Base-by-base conservation (phyloP, 441 rosid genomes). In the Eruca vesicaria region DNA sequence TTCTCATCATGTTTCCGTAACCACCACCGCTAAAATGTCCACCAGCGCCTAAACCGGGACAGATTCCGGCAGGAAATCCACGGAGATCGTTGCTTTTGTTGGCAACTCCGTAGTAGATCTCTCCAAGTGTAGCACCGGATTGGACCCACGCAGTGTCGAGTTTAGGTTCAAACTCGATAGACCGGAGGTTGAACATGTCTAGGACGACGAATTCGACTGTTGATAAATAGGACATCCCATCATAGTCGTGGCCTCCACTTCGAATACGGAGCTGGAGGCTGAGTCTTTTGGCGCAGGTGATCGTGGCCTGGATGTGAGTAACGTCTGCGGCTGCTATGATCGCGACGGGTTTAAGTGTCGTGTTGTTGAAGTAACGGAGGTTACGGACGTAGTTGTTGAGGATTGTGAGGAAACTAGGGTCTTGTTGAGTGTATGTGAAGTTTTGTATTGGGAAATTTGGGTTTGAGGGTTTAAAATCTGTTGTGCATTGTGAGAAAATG, bases 221-320 rank as follows among this genome's bases (percentile, higher is more conserved):
- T 21, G 91, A 87, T 9, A 59, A 73, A 41, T 81, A 85, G 0
- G 89, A 87, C 7, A 86, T 79, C 23, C 87, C 90, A 68, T 84
- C 90, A 6, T 60, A 88, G 66, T 86, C 91, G 21, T 88, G 90
- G 21, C 90, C 92, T 0, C 89, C 87, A 2, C 92, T 86, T 38
- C 90, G 78, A 56, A 81, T 77, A 36, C 88, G 77, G 33, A 88
- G 59, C 11, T 84, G 84, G 18, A 86, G 35, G 60, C 79, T 77
- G 23, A 35, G 56, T 32, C 19, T 29, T 19, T 70, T 79, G 23
- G 85, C 81, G 56, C 92, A 88, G 6, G 71, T 6, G 1, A 88
- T 33, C 2, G 88, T 50, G 4, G 92, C 84, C 59, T 82, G 87
- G 33, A 85, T 78, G 43, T 86, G 89, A 23, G 89, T 73, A 78